A percentile compares a stretch with the other conserved stretches of the same genome.
phyloP scores from a whole-genome alignment of 441 rosid species.

The Pelargonium exstipulatum region DNA sequence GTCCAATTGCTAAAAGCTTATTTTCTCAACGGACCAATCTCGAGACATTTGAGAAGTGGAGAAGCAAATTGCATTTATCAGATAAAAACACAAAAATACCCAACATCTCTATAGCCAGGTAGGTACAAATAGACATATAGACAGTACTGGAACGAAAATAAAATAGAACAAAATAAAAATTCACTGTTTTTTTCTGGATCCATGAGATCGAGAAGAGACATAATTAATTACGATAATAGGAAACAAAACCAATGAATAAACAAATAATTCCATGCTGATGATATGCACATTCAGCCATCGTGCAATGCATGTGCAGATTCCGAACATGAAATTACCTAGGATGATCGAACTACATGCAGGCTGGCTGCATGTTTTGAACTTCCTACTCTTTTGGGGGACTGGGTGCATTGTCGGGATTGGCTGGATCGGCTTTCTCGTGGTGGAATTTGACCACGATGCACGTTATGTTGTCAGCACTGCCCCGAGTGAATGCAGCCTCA shows the following conservation, averaged over 20 bases:
- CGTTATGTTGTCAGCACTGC: conserved; percentile 94
- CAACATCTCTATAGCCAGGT: neutral
- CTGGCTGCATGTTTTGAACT: neutral
- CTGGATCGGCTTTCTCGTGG: conserved; percentile 39
- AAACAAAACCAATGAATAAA: conserved; percentile 36
- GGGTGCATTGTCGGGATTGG: conserved; percentile 11
- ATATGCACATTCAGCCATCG: conserved; percentile 27
- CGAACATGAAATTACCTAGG: neutral
- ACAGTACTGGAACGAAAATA: neutral
- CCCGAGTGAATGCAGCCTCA: conserved; percentile 73
- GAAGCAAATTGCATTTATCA: neutral
- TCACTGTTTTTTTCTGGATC: neutral
- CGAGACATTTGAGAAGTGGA: neutral
- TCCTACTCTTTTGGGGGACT: neutral
- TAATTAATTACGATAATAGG: conserved; percentile 2
- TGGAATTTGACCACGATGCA: conserved; percentile 86
- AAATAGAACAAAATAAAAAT: no score
- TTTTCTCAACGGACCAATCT: no score
- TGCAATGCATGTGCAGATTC: conserved; percentile 23
- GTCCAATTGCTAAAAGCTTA: no score
- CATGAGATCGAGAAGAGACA: conserved; percentile 6
- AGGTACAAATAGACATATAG: neutral
- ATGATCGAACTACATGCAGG: conserved; percentile 20
- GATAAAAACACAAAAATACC: neutral
- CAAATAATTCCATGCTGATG: conserved; percentile 24